Evolutionary conservation across 352 stramenopile genomes (phyloP), one percentile per base, ranked within the genome.

Genomic region (Phytophthora pinifolia): DNA sequence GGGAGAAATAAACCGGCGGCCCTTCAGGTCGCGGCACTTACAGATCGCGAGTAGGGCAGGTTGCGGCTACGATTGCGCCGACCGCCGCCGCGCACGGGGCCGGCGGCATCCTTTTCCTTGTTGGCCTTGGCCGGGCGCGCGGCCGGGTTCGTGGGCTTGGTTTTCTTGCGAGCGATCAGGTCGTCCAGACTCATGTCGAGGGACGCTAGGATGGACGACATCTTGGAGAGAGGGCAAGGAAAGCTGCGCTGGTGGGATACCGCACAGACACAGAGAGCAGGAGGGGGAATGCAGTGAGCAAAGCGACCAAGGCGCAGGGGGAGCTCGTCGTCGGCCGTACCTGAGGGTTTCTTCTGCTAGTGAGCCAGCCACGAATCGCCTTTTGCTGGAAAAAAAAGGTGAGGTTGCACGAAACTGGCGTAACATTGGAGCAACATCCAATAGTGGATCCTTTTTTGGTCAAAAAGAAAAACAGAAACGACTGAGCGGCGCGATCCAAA

Each of bases 181-280:
- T 92, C 82, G 58, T 92, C 82, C 47, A 92, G 67, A 62, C 79
- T 89, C 82, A 92, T 92, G 62, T 92, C 82, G 32, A 92, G 74
- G 39, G 82, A 89, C 8, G 77, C 77, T 39, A 92, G 67, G 62
- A 92, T 88, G 20, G 79, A 89, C 61, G 82, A 92, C 77, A 88
- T 86, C 34, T 54, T 72, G 49, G 27, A 45, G 39, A n/a, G 29
- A 47, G 37, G 35, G 15, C 15, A 8, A 27, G 27, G 25, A 30
- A 51, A 20, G 14, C 45, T 53, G 35, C 42, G 14, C 13, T 43
- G 17, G 9, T 5, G 34, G 10, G 34, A 38, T 1, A 35, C 48
- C 59, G 37, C 17, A 15, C 8, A 44, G 14, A 33, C 1, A 53
- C 27, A 47, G 32, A 9, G 27, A 1, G 37, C 13, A 60, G 35